Conservation (phyloP, 106 monocot genomes). For the Dendrobium officinale region DNA sequence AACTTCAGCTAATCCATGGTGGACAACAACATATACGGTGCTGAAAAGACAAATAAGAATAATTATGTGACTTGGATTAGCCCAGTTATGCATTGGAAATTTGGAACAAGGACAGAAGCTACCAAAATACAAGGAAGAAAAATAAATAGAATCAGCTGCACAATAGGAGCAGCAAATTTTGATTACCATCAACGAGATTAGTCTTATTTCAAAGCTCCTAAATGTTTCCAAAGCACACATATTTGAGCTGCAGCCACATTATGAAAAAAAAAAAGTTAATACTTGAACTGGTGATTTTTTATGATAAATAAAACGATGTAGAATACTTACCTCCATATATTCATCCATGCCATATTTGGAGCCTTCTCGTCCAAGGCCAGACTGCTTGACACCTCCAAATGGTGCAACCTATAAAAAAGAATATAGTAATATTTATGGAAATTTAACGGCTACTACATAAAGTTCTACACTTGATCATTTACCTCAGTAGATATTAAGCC, state of each 20-base stretch:
- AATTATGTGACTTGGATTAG: too few species aligned
- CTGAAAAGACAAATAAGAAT: too few species aligned
- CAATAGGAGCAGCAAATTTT: neutral
- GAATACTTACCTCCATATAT: constrained; percentile 62
- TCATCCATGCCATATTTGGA: constrained; percentile 99
- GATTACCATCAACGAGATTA: neutral
- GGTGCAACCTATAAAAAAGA: constrained; percentile 67
- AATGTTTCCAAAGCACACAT: constrained; percentile 90
- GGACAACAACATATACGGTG: neutral
- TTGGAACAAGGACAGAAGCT: too few species aligned
- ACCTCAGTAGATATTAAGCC: constrained; percentile 93
- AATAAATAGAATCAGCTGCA: neutral
- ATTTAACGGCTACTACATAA: neutral
- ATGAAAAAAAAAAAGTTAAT: neutral
- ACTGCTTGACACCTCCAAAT: constrained; percentile 95
- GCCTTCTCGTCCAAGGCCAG: constrained; percentile 96
- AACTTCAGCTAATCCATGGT: neutral
- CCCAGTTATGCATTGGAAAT: too few species aligned
- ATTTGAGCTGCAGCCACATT: constrained; percentile 60
- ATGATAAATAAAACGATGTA: neutral
- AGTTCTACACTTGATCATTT: neutral
- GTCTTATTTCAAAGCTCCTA: constrained; percentile 30
- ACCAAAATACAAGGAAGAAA: neutral
- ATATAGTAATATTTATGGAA: neutral
- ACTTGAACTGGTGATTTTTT: neutral